phyloP scores from a whole-genome alignment of 2,329 filamentous ascomycete species.

The Rhinocladiella mackenziei region DNA sequence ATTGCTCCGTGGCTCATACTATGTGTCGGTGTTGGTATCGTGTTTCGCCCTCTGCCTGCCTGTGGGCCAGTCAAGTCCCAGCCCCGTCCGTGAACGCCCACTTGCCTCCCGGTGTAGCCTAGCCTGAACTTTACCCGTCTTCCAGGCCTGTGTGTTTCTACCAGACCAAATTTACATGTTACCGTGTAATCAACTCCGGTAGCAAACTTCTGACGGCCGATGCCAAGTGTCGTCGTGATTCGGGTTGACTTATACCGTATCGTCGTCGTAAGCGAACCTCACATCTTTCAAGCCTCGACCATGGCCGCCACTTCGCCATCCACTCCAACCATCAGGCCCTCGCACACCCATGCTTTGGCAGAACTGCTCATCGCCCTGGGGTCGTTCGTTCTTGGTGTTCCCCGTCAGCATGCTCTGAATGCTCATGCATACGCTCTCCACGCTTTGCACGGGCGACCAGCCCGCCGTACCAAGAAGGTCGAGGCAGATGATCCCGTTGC shows the following conservation, averaged over 20 bases:
- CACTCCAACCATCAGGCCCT: slow-evolving; percentile 27
- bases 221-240: not conserved
- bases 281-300: slow-evolving; percentile 86
- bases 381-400: slow-evolving; percentile 85
- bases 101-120: too few relatives aligned
- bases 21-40: too few relatives aligned
- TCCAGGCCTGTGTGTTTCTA: too few relatives aligned
- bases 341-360: slow-evolving; percentile 48
- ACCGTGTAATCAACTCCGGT: not conserved
- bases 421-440: slow-evolving; percentile 95
- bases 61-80: too few relatives aligned
- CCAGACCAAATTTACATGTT: too few relatives aligned
- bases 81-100: too few relatives aligned
- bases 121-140: too few relatives aligned
- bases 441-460: slow-evolving; percentile 95
- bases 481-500: slow-evolving; percentile 96
- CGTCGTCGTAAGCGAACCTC: slow-evolving; percentile 90
- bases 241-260: slow-evolving; percentile 57
- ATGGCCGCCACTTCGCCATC: slow-evolving; percentile 39
- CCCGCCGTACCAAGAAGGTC: slow-evolving; percentile 83
- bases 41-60: too few relatives aligned
- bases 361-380: slow-evolving; percentile 85
- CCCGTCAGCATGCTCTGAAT: slow-evolving; percentile 97
- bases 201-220: too few relatives aligned
- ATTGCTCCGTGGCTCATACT: too few relatives aligned